Evolutionary conservation across 2,329 filamentous ascomycete genomes (phyloP).

Genomic region (Myriosclerotinia scirpicola): DNA sequence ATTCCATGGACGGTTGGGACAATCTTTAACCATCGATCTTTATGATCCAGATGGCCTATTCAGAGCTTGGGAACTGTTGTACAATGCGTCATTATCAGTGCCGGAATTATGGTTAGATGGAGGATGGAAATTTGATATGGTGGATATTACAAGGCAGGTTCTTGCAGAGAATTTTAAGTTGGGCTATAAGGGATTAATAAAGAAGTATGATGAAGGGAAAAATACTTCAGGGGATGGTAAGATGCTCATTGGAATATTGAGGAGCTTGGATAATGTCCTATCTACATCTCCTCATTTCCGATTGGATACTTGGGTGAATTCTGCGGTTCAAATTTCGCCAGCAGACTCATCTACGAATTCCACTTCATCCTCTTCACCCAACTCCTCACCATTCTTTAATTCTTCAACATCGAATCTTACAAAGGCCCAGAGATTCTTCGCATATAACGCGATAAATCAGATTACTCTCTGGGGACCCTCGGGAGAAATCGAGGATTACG

Average conservation of each 20-base stretch:
- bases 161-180: neutral
- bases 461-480: slow-evolving; percentile 52
- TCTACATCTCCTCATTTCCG: slow-evolving; percentile 5
- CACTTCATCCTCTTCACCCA: neutral
- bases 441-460: slow-evolving; percentile 51
- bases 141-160: slow-evolving; percentile 8
- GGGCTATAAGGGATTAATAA: neutral
- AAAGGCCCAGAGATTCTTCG: slow-evolving; percentile 19
- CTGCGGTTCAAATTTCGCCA: neutral
- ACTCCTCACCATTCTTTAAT: neutral
- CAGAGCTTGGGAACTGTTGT: neutral
- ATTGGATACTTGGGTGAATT: slow-evolving; percentile 3
- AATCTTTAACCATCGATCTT: neutral
- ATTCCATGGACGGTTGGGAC: neutral
- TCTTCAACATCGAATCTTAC: neutral
- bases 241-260: neutral
- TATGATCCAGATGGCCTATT: neutral
- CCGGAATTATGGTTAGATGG: neutral
- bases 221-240: neutral
- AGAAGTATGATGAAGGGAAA: neutral
- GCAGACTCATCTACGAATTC: neutral
- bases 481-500: slow-evolving; percentile 52
- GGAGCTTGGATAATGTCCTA: neutral
- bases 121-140: slow-evolving; percentile 9
- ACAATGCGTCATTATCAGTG: neutral